Conservation (phyloP, 768 basidiomycete genomes). For the Boletus patriciae region DNA sequence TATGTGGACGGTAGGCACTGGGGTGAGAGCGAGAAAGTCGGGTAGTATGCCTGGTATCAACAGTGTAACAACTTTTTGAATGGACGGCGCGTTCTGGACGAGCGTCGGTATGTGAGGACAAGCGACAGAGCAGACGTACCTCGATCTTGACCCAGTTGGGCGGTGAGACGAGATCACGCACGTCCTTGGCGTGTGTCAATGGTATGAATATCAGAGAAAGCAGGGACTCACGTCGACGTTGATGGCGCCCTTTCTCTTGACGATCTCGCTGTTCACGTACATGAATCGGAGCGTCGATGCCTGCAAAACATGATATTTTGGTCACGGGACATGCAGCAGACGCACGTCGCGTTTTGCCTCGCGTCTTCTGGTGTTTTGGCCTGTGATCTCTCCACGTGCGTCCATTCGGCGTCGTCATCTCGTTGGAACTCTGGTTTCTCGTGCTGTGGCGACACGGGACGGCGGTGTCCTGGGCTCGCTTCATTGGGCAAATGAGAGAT, state of each 20-base stretch:
- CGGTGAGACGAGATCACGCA: slow-evolving; percentile 77
- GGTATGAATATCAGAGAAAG: background rate
- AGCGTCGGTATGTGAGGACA: too few species aligned
- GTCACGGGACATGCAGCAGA: slow-evolving; percentile 11
- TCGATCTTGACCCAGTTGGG: slow-evolving; percentile 82
- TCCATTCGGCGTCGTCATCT: slow-evolving; percentile 46
- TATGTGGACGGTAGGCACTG: slow-evolving; percentile 63
- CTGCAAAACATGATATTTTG: background rate
- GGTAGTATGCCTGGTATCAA: too few species aligned
- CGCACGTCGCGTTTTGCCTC: slow-evolving; percentile 64
- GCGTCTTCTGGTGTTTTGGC: slow-evolving; percentile 62
- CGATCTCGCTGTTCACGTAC: slow-evolving; percentile 77
- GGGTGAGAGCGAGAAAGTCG: background rate
- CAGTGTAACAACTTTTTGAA: too few species aligned
- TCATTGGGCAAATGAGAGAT: too few species aligned
- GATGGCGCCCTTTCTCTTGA: slow-evolving; percentile 68
- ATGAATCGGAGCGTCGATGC: slow-evolving; percentile 62
- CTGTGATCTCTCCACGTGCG: slow-evolving; percentile 70
- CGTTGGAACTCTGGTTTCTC: slow-evolving; percentile 42
- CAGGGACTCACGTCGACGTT: slow-evolving; percentile 68
- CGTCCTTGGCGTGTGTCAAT: slow-evolving; percentile 52
- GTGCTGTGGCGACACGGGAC: slow-evolving; percentile 21
- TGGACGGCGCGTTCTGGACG: slow-evolving; percentile 36
- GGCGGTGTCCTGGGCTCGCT: background rate
- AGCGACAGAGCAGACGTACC: too few species aligned